Conservation (phyloP, 1,284 basidiomycete species). For the Vanrija humicola region DNA sequence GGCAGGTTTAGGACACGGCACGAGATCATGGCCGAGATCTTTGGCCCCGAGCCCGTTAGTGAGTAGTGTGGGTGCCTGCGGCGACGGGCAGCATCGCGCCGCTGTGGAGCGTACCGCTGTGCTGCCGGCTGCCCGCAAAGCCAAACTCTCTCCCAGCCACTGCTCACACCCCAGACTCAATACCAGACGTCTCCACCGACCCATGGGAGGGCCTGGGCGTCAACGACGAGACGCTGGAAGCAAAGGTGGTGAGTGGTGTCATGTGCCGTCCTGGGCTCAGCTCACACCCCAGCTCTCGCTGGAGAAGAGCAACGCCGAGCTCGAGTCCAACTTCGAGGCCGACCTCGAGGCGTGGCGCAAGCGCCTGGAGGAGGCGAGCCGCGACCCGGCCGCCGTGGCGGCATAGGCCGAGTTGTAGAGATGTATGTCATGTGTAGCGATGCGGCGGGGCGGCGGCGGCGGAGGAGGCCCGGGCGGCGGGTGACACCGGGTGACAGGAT, state of each 20-base stretch:
- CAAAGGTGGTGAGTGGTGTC: constrained; percentile 35
- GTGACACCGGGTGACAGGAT: too few species aligned
- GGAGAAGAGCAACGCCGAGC: constrained; percentile 37
- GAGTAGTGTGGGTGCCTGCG: constrained; percentile 10
- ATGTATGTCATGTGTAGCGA: too few species aligned
- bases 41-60: constrained; percentile 43
- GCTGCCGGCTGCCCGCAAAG: too few species aligned
- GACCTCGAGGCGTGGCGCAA: constrained; percentile 23
- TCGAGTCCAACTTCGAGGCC: constrained; percentile 25
- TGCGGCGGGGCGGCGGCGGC: too few species aligned
- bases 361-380: constrained; percentile 7
- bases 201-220: constrained; percentile 37
- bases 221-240: constrained; percentile 34
- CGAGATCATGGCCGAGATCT: constrained; percentile 42
- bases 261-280: background rate
- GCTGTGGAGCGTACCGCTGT: too few species aligned
- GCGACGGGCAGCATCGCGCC: too few species aligned
- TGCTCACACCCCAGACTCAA: background rate
- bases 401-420: too few species aligned
- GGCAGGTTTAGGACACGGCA: constrained; percentile 38
- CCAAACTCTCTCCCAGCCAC: too few species aligned
- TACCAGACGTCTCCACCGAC: constrained; percentile 18
- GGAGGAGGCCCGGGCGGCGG: too few species aligned
- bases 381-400: too few species aligned
- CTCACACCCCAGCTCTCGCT: constrained; percentile 16